A percentile compares a stretch with the other conserved stretches of the same genome.
phyloP scores from a whole-genome alignment of 768 basidiomycete genomes.

The Tricholoma hemisulphureum region DNA sequence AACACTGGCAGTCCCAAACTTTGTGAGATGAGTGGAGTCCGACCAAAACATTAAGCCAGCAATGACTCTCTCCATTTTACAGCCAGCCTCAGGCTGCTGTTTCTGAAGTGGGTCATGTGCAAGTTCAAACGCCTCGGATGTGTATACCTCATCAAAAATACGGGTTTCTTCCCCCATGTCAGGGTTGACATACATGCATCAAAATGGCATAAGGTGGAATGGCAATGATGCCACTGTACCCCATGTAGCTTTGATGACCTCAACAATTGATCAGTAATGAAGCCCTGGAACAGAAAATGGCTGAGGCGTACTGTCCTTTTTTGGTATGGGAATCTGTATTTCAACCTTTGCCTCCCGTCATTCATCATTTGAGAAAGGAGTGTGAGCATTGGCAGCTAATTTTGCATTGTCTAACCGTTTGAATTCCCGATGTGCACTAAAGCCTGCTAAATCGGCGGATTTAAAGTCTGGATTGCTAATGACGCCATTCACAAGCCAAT shows the following conservation, averaged over 20 bases:
- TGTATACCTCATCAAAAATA: conserved; percentile 9
- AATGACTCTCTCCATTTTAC: conserved; percentile 9
- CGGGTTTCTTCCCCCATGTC: neutral
- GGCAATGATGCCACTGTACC: neutral
- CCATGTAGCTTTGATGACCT: conserved; percentile 22
- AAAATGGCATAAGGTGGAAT: conserved; percentile 9
- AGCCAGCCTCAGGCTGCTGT: neutral
- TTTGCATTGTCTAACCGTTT: neutral
- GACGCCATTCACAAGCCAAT: conserved; percentile 11
- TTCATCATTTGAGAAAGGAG: neutral
- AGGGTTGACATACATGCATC: conserved; percentile 15
- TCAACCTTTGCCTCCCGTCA: conserved; percentile 13
- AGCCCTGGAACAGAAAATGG: conserved; percentile 25
- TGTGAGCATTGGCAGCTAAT: neutral
- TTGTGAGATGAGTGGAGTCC: conserved; percentile 31
- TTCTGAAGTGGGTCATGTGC: neutral
- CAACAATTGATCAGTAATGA: conserved; percentile 20
- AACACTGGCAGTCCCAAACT: conserved; percentile 38
- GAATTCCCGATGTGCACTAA: conserved; percentile 20
- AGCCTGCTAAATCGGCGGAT: conserved; percentile 7
- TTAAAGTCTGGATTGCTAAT: conserved; percentile 18
- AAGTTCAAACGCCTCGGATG: conserved; percentile 12
- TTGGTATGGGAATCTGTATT: conserved; percentile 26
- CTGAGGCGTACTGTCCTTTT: conserved; percentile 13
- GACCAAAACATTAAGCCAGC: conserved; percentile 30